Percentiles rank a stretch among this genome's conserved stretches.
phyloP scores from a whole-genome alignment of 2,329 filamentous ascomycete species.

The Chrysoporthe austroafricana region DNA sequence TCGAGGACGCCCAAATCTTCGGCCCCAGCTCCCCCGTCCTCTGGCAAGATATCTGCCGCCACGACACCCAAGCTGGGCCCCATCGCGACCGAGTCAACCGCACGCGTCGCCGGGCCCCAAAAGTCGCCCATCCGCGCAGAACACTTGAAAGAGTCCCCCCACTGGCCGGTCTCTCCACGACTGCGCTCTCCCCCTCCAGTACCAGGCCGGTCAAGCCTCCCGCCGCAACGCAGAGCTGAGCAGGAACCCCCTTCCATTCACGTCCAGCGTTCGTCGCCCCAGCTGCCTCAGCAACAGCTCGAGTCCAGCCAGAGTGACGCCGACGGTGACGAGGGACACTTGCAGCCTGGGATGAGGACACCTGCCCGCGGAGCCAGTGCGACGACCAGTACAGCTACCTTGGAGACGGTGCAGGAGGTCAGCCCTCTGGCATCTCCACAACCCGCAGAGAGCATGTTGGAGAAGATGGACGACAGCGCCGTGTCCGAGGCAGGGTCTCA shows the following conservation, averaged over 20 bases:
- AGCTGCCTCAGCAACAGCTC: conserved; percentile 49
- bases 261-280: conserved; percentile 52
- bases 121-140: conserved; percentile 60
- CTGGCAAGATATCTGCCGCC: conserved; percentile 70
- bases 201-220: conserved; percentile 50
- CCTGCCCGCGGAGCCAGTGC: conserved; percentile 63
- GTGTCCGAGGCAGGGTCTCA: conserved; percentile 47
- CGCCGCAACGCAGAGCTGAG: conserved; percentile 51
- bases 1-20: conserved; percentile 55
- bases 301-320: conserved; percentile 49
- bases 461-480: conserved; percentile 56
- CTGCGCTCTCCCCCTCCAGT: conserved; percentile 76
- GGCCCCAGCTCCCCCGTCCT: conserved; percentile 63
- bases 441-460: conserved; percentile 43
- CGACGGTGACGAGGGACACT: conserved; percentile 55
- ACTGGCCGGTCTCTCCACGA: conserved; percentile 79
- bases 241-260: conserved; percentile 56
- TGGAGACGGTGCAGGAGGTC: conserved; percentile 92
- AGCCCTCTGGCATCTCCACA: conserved; percentile 75
- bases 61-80: conserved; percentile 69
- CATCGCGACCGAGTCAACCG: conserved; percentile 60
- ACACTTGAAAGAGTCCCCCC: conserved; percentile 57
- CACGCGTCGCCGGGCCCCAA: conserved; percentile 66
- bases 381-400: conserved; percentile 51
- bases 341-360: conserved; percentile 60